These are phyloP conservation scores for Fusarium sp. DNA, from an alignment of 2,329 filamentous ascomycete species.

Conservation along the genomic window DNA sequence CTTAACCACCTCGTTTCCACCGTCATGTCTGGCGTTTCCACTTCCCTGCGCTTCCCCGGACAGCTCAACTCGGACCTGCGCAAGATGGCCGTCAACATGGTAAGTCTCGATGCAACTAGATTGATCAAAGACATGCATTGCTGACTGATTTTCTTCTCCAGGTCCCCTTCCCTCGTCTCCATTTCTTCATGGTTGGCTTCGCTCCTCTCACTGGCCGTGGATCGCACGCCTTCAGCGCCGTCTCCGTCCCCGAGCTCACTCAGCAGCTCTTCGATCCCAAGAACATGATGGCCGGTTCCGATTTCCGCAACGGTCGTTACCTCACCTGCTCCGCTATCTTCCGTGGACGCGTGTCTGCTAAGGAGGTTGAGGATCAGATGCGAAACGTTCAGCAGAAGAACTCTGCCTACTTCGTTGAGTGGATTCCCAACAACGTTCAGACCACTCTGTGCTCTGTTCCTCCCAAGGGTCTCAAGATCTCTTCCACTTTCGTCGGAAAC, in stretches of 20 bases:
- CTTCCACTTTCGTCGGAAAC: background rate
- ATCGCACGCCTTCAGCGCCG: background rate
- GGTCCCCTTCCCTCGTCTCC: background rate
- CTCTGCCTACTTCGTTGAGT: background rate
- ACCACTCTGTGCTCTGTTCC: background rate
- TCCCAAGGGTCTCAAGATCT: background rate
- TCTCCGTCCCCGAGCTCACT: background rate
- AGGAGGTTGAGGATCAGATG: background rate
- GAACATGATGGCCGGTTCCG: background rate
- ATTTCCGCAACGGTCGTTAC: background rate
- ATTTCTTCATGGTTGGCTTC: background rate
- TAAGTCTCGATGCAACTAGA: background rate
- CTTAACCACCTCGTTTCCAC: background rate
- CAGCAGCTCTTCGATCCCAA: background rate
- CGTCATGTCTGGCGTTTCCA: background rate
- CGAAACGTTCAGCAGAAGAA: background rate
- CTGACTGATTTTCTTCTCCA: background rate
- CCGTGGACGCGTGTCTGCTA: background rate
- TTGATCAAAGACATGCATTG: background rate
- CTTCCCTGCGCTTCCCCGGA: background rate
- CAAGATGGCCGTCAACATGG: background rate
- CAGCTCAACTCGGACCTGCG: background rate
- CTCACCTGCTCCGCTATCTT: background rate
- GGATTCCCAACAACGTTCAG: background rate
- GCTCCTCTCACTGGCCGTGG: background rate